Conservation (phyloP, 2,329 filamentous ascomycete species). For the Fusarium tjaetaba region DNA sequence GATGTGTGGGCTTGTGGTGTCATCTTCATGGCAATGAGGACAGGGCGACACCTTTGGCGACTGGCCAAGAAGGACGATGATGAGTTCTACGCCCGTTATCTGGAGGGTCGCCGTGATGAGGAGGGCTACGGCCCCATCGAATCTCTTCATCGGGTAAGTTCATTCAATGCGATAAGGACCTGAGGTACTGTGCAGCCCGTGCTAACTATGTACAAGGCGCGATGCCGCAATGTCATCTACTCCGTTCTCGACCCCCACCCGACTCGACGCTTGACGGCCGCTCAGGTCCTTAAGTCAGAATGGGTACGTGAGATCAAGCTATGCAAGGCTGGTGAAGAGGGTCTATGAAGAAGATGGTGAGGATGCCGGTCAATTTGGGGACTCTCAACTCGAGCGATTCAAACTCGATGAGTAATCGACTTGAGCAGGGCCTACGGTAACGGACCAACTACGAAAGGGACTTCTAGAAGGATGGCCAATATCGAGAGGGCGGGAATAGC, state of each 20-base stretch:
- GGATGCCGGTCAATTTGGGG: neutral
- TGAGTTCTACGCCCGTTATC: conserved; percentile 94
- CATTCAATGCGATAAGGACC: neutral
- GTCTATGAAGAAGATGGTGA: conserved; percentile 65
- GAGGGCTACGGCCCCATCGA: conserved; percentile 97
- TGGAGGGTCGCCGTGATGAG: conserved; percentile 92
- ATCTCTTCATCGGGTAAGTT: conserved; percentile 88
- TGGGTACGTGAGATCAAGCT: conserved; percentile 98
- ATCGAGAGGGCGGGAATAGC: conserved; percentile 23
- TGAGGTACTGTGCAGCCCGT: neutral
- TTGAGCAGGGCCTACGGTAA: neutral
- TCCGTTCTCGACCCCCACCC: conserved; percentile 97
- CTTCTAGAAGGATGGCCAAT: conserved; percentile 12
- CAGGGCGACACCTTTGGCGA: conserved; percentile 93
- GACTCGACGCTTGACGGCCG: conserved; percentile 89
- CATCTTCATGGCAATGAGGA: conserved; percentile 99
- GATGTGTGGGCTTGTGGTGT: conserved; percentile 99
- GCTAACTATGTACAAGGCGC: conserved; percentile 68
- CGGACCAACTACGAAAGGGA: neutral
- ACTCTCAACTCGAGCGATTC: neutral
- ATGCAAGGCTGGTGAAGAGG: conserved; percentile 96
- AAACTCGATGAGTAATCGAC: conserved; percentile 7
- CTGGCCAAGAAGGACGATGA: conserved; percentile 97
- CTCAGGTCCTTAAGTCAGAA: conserved; percentile 96
- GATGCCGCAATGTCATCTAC: conserved; percentile 98